Conservation (phyloP, 495 filamentous ascomycete genomes). For the Neurospora sp. region DNA sequence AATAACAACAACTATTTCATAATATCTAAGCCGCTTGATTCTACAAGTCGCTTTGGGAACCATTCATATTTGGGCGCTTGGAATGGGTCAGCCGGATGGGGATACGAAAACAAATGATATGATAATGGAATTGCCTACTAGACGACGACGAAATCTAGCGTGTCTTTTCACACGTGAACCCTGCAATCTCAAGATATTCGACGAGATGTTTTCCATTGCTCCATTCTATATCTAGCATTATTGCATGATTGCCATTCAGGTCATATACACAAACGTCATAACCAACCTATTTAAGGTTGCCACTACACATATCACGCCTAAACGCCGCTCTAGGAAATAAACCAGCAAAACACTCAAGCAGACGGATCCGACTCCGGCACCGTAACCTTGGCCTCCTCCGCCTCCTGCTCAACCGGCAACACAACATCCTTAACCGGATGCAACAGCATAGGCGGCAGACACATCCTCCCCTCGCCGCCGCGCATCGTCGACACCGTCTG, state of each 20-base stretch:
- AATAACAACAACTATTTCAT: background rate
- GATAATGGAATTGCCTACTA: slow-evolving; percentile 8
- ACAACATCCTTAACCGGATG: slow-evolving; percentile 88
- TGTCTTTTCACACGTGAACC: background rate
- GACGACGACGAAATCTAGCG: background rate
- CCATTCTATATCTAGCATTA: too few species aligned
- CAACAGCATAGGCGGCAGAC: slow-evolving; percentile 80
- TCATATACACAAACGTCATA: background rate
- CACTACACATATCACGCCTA: background rate
- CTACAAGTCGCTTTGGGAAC: background rate
- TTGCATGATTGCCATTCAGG: background rate
- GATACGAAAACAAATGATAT: background rate
- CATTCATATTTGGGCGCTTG: slow-evolving; percentile 8
- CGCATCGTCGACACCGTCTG: slow-evolving; percentile 36
- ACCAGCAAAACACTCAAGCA: slow-evolving; percentile 11
- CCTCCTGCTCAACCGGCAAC: slow-evolving; percentile 61
- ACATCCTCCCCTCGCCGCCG: slow-evolving; percentile 75
- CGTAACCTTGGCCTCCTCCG: slow-evolving; percentile 19
- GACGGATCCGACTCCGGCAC: slow-evolving; percentile 29
- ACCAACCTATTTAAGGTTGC: background rate
- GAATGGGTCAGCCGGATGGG: background rate
- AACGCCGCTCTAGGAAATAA: slow-evolving; percentile 2
- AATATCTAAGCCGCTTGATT: background rate
- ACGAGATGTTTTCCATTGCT: too few species aligned
- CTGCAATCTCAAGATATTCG: too few species aligned